Base-by-base conservation (phyloP, 1,284 basidiomycete genomes). In the Rhodotorula sp. region DNA sequence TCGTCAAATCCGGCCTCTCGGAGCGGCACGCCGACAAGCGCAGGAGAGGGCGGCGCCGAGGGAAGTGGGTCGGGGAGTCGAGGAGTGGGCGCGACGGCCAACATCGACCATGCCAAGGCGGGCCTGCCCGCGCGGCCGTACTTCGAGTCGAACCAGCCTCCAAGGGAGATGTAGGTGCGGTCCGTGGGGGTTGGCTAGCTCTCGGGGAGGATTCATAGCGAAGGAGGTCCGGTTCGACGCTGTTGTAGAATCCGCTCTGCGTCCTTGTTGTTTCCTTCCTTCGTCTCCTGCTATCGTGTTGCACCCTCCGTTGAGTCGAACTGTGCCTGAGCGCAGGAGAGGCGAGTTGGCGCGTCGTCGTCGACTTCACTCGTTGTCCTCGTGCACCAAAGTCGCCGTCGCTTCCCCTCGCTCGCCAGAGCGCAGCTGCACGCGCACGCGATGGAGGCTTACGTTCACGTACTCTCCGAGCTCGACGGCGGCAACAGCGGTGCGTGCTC, bases 161-260 rank as follows among this genome's bases (percentile, higher is more conserved):
- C 66, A 42, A 41, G 66, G 42, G 55, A 67, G 54, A 67, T 67
- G 66, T 67, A 42, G 46, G 53, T 23, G 42, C n/a, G 16, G 45
- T 4, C 7, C 0, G 8, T 4, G 45, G 42, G 17, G n/a, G 45
- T 19, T 14, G 46, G 27, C 12, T 25, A 7, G 9, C 14, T n/a
- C 9, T 9, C n/a, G 49, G 7, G 52, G 25, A 7, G 10, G n/a
- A 34, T 21, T 2, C 7, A 14, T 8, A 27, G 25, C 5, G 4
- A 21, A 21, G 13, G 19, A 9, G 8, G 54, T 56, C 34, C 41
- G 42, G 50, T 21, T 42, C 9, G 41, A 25, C 3, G 34, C 34
- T 34, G 34, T 34, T 34, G 34, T 34, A 34, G 34, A 5, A 34
- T 34, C 34, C 34, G 34, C 34, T 34, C 34, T 34, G 34, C 34